phyloP scores from a whole-genome alignment of 2,329 filamentous ascomycete species.

The Amauroascus niger region DNA sequence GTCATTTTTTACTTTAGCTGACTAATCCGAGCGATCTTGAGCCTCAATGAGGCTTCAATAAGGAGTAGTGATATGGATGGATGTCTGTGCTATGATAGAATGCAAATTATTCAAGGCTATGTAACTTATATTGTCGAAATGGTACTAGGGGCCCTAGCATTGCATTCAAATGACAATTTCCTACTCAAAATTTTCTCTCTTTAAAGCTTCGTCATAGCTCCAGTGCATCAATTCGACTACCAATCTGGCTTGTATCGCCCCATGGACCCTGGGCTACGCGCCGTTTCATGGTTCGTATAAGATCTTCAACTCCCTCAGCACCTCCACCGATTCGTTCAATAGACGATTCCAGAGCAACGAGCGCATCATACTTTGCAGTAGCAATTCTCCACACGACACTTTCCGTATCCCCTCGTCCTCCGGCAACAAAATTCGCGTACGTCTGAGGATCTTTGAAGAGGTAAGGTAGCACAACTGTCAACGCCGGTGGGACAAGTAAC shows the following conservation, averaged over 20 bases:
- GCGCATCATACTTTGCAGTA: slow-evolving; percentile 47
- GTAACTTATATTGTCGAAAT: too few species aligned
- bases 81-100: too few species aligned
- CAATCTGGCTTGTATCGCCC: slow-evolving; percentile 28
- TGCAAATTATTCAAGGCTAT: too few species aligned
- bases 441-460: slow-evolving; percentile 48
- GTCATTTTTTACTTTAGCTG: too few species aligned
- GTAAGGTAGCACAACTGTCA: slow-evolving; percentile 46
- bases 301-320: slow-evolving; percentile 32
- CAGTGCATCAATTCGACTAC: slow-evolving; percentile 30
- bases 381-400: slow-evolving; percentile 50
- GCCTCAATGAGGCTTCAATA: neutral
- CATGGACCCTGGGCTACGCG: slow-evolving; percentile 36
- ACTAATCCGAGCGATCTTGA: too few species aligned
- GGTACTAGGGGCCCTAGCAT: too few species aligned
- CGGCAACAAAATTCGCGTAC: slow-evolving; percentile 49
- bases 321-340: slow-evolving; percentile 32
- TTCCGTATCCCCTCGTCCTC: slow-evolving; percentile 47
- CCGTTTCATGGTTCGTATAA: slow-evolving; percentile 32
- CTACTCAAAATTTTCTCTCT: neutral
- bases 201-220: slow-evolving; percentile 22
- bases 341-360: slow-evolving; percentile 41
- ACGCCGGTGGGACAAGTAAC: slow-evolving; percentile 43
- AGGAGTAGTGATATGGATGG: neutral
- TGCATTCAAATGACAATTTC: too few species aligned